Conservation (phyloP, 2,329 filamentous ascomycete species). For the Aspergillus brunneoviolaceus region DNA sequence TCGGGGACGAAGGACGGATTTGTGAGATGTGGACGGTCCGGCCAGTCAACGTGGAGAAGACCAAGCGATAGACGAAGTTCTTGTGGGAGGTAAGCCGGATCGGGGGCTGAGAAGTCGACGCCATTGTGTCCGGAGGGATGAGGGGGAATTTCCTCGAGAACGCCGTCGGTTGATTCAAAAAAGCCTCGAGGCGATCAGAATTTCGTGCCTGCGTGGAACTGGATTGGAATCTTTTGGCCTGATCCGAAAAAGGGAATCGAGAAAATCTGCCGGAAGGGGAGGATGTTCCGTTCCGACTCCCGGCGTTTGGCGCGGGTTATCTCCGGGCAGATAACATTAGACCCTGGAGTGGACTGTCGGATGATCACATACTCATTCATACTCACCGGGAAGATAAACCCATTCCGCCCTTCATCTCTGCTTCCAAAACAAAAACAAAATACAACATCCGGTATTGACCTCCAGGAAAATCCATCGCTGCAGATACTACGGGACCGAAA, state of each 20-base stretch:
- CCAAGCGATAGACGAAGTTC: conserved; percentile 77
- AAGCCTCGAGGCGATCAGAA: not conserved
- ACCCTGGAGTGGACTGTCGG: not conserved
- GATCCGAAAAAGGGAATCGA: conserved; percentile 23
- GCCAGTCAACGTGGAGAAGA: conserved; percentile 88
- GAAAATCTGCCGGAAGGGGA: conserved; percentile 32
- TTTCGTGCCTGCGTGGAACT: not conserved
- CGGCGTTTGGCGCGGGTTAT: conserved; percentile 31
- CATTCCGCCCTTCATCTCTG: not conserved
- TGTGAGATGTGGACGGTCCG: conserved; percentile 87
- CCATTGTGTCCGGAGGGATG: conserved; percentile 22
- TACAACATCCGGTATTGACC: not conserved
- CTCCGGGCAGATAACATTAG: conserved; percentile 17
- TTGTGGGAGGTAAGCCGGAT: conserved; percentile 82
- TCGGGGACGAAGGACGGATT: conserved; percentile 83
- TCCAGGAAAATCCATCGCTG: not conserved
- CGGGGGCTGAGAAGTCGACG: conserved; percentile 49
- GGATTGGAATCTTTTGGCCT: not conserved
- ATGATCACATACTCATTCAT: conserved; percentile 1
- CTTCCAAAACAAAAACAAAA: not conserved
- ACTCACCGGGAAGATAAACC: not conserved
- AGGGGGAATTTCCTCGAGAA: conserved; percentile 13
- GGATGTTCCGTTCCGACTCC: conserved; percentile 29
- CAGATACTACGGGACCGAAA: not conserved
- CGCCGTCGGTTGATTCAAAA: conserved; percentile 7